A percentile compares a stretch with the other conserved stretches of the same genome.
Evolutionary conservation across 1,284 basidiomycete species (phyloP).

Genomic region (Cutaneotrichosporon curvatum): DNA sequence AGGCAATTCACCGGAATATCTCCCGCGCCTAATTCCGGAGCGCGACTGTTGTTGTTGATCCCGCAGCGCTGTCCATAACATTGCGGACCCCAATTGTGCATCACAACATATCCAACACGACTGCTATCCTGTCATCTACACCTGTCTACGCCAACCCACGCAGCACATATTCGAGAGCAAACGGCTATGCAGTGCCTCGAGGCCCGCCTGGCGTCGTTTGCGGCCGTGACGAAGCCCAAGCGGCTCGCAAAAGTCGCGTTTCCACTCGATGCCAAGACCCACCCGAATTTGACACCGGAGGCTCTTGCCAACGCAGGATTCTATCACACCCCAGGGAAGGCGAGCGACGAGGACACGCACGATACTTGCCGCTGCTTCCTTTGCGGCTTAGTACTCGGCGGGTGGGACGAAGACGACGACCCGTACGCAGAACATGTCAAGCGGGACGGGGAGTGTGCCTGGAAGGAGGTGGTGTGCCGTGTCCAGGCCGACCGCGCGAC

Average conservation of each 20-base stretch:
- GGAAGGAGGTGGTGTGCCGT: conserved; percentile 68
- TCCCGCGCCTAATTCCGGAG: not conserved
- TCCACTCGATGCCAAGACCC: conserved; percentile 27
- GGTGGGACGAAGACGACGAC: conserved; percentile 72
- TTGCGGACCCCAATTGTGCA: too few relatives aligned
- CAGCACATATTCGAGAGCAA: too few relatives aligned
- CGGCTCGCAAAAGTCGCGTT: conserved; percentile 32
- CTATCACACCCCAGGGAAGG: conserved; percentile 50
- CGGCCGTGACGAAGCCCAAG: conserved; percentile 23
- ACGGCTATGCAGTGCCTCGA: conserved; percentile 34
- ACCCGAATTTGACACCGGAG: conserved; percentile 56
- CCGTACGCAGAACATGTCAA: conserved; percentile 66
- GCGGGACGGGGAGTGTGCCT: conserved; percentile 62
- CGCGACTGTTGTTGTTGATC: not conserved
- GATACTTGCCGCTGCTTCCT: conserved; percentile 57
- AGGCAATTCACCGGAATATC: too few relatives aligned
- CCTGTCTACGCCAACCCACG: too few relatives aligned
- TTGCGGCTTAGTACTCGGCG: conserved; percentile 66
- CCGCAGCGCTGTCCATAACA: too few relatives aligned
- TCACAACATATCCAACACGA: too few relatives aligned
- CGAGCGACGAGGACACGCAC: conserved; percentile 2
- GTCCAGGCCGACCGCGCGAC: conserved; percentile 43
- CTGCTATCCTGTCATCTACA: too few relatives aligned
- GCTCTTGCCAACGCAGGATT: conserved; percentile 74
- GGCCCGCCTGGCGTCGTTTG: conserved; percentile 32